phyloP scores from a whole-genome alignment of 2,329 filamentous ascomycete genomes.

The Scytalidium lignicola region DNA sequence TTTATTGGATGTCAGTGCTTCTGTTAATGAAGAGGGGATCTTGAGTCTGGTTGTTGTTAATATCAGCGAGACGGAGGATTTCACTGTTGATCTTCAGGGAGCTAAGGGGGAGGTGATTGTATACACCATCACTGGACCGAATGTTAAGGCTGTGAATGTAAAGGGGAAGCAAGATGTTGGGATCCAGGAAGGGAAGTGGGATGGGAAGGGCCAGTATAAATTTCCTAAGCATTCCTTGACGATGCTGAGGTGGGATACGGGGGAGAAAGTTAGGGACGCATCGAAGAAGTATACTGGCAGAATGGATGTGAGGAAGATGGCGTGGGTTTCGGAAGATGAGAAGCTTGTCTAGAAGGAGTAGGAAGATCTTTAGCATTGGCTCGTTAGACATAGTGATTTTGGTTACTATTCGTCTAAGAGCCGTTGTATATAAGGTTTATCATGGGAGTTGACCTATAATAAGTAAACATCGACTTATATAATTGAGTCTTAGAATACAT shows the following conservation, averaged over 20 bases:
- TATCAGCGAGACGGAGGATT: slow-evolving; percentile 55
- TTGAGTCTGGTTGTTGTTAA: slow-evolving; percentile 70
- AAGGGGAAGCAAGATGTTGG: slow-evolving; percentile 57
- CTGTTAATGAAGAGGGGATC: slow-evolving; percentile 51
- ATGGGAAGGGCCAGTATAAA: slow-evolving; percentile 53
- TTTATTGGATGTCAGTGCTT: slow-evolving; percentile 64
- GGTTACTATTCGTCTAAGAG: no score
- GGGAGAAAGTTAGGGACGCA: slow-evolving; percentile 21
- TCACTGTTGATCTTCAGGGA: slow-evolving; percentile 56
- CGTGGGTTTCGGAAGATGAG: slow-evolving; percentile 11
- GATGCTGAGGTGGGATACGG: slow-evolving; percentile 48
- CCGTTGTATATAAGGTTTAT: no score
- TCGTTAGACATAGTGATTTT: no score
- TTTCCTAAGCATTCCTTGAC: slow-evolving; percentile 70
- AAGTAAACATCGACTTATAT: no score
- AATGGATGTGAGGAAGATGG: slow-evolving; percentile 23
- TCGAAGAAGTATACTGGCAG: slow-evolving; percentile 14
- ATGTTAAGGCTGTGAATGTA: slow-evolving; percentile 56
- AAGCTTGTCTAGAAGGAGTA: neutral
- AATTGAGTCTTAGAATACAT: no score
- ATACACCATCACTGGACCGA: slow-evolving; percentile 55
- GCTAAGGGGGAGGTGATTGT: slow-evolving; percentile 50
- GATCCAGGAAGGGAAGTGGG: slow-evolving; percentile 57
- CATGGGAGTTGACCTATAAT: no score
- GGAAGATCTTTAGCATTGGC: no score